Conservation (phyloP, 306 rosid genomes). For the Mimosa bimucronata region DNA sequence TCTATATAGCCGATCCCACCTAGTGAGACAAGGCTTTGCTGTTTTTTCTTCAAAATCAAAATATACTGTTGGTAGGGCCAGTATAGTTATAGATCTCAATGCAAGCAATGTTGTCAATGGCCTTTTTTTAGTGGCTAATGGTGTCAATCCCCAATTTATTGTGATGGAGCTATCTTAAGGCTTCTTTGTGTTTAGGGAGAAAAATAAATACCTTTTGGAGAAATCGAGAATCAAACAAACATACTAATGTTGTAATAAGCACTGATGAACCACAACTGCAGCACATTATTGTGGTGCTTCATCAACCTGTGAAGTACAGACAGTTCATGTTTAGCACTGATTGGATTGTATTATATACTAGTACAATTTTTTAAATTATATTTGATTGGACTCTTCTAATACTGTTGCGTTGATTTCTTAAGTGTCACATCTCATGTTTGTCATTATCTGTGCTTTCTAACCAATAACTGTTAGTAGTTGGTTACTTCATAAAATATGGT, state of each 20-base stretch:
- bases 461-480: neutral
- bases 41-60: neutral
- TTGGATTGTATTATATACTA: neutral
- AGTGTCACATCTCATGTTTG: neutral
- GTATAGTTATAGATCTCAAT: neutral
- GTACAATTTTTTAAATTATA: neutral
- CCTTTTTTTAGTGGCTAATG: neutral
- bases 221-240: neutral
- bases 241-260: neutral
- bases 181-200: neutral
- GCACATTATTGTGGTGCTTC: neutral
- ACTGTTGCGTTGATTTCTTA: neutral
- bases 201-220: neutral
- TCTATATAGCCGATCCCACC: too few relatives aligned
- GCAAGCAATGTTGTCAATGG: neutral
- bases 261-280: neutral
- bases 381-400: neutral
- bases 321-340: neutral
- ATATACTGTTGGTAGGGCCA: neutral
- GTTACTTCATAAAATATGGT: neutral
- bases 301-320: neutral
- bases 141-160: neutral
- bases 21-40: too few relatives aligned
- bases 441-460: neutral
- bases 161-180: neutral